phyloP scores from a whole-genome alignment of 106 monocot genomes.

The Triglochin maritima region DNA sequence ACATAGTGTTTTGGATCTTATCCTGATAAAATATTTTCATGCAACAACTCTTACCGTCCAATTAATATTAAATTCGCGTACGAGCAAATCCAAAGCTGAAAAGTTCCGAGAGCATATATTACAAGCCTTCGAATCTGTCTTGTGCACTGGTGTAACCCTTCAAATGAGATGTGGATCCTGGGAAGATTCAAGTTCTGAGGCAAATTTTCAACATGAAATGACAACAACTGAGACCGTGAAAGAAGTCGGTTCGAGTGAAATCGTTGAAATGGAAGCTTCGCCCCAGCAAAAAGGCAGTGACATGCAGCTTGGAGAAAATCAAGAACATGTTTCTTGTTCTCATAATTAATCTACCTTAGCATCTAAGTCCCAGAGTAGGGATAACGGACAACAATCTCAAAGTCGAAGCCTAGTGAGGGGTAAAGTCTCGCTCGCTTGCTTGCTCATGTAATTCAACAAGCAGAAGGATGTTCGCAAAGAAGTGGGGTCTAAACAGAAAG shows the following conservation, averaged over 20 bases:
- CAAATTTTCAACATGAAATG: constrained; percentile 9
- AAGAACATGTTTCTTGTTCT: constrained; percentile 30
- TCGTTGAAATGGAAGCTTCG: constrained; percentile 24
- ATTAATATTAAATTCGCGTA: constrained; percentile 52
- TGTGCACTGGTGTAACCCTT: constrained; percentile 54
- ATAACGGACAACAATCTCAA: constrained; percentile 16
- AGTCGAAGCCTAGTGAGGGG: constrained; percentile 57
- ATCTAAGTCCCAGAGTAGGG: constrained; percentile 26
- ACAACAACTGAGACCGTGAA: constrained; percentile 5
- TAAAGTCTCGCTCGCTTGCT: constrained; percentile 83
- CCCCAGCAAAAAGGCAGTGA: constrained; percentile 7
- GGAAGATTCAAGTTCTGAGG: constrained; percentile 12
- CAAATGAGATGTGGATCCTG: constrained; percentile 69
- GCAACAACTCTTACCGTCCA: constrained; percentile 64
- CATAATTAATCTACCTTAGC: constrained; percentile 10
- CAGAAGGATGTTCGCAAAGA: constrained; percentile 42
- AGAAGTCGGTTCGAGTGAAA: constrained; percentile 34
- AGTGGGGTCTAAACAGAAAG: constrained; percentile 72
- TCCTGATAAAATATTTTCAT: constrained; percentile 5
- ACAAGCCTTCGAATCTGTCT: constrained; percentile 78
- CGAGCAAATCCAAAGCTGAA: constrained; percentile 72
- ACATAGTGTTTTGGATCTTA: neutral
- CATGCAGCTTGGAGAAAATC: constrained; percentile 9
- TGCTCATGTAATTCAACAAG: constrained; percentile 81
- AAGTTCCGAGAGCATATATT: constrained; percentile 71